phyloP scores from a whole-genome alignment of 1,284 basidiomycete species.

The Ustilago loliicola region DNA sequence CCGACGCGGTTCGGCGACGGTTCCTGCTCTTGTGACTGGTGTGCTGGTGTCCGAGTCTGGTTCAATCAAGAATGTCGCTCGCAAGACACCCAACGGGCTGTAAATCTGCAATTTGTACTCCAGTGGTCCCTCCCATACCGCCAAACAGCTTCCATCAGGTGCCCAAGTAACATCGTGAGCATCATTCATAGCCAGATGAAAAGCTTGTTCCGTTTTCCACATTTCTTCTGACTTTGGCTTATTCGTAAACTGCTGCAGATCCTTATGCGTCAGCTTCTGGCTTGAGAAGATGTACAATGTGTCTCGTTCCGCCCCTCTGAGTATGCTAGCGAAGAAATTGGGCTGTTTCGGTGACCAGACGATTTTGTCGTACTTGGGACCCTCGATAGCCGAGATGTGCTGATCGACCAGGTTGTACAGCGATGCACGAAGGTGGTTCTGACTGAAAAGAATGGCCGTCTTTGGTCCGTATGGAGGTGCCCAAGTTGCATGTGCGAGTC shows the following conservation, averaged over 20 bases:
- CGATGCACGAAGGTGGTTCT: conserved; percentile 46
- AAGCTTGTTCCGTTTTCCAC: conserved; percentile 76
- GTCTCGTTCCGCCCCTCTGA: conserved; percentile 46
- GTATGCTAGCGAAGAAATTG: conserved; percentile 40
- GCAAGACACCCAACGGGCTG: conserved; percentile 79
- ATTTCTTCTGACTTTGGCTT: conserved; percentile 32
- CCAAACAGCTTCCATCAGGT: conserved; percentile 83
- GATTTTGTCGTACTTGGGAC: conserved; percentile 50
- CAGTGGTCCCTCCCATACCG: conserved; percentile 80
- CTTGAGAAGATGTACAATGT: conserved; percentile 35
- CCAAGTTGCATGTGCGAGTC: conserved; percentile 57
- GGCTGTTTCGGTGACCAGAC: conserved; percentile 40
- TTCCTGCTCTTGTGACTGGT: conserved; percentile 32
- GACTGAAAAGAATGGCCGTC: conserved; percentile 52
- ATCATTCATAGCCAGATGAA: conserved; percentile 81
- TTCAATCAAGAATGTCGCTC: conserved; percentile 76
- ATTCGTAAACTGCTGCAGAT: conserved; percentile 28
- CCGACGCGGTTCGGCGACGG: conserved; percentile 21
- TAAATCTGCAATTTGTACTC: conserved; percentile 86
- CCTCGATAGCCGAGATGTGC: conserved; percentile 51
- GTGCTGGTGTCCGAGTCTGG: conserved; percentile 32
- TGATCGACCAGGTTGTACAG: conserved; percentile 54
- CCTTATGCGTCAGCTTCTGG: conserved; percentile 23
- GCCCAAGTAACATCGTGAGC: conserved; percentile 82
- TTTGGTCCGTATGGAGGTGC: conserved; percentile 48